Conservation (phyloP, 768 basidiomycete genomes). For the Tylopilus balloui region DNA sequence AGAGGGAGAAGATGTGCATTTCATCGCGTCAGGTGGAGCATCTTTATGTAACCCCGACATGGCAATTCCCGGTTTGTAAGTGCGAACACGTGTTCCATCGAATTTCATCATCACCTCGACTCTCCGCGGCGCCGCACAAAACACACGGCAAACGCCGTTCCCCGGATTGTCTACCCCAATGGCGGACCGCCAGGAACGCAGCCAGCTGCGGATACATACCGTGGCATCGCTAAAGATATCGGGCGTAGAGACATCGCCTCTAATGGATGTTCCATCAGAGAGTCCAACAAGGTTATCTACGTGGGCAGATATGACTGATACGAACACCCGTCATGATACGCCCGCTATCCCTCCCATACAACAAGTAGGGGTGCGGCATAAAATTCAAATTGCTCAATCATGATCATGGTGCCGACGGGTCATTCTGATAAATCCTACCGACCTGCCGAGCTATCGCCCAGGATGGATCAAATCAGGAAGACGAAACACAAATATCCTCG, state of each 20-base stretch:
- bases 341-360: neutral
- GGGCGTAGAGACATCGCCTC: conserved; percentile 14
- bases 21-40: neutral
- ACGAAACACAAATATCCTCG: too few species aligned
- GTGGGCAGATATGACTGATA: too few species aligned
- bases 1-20: neutral
- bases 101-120: conserved; percentile 13
- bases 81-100: conserved; percentile 16
- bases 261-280: conserved; percentile 3
- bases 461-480: too few species aligned
- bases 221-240: neutral
- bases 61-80: conserved; percentile 21
- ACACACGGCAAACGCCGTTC: conserved; percentile 2
- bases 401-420: neutral
- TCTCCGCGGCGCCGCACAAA: conserved; percentile 13
- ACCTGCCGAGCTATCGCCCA: too few species aligned
- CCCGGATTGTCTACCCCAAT: conserved; percentile 11
- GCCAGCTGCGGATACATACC: neutral
- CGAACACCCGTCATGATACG: neutral
- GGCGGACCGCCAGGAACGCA: neutral
- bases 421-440: neutral
- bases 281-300: conserved; percentile 19
- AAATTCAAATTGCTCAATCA: conserved; percentile 9
- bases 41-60: conserved; percentile 27
- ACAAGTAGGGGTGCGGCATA: too few species aligned